A percentile compares a stretch with the other conserved stretches of the same genome.
phyloP scores from a whole-genome alignment of 441 rosid species.

The Croton laevigatus region DNA sequence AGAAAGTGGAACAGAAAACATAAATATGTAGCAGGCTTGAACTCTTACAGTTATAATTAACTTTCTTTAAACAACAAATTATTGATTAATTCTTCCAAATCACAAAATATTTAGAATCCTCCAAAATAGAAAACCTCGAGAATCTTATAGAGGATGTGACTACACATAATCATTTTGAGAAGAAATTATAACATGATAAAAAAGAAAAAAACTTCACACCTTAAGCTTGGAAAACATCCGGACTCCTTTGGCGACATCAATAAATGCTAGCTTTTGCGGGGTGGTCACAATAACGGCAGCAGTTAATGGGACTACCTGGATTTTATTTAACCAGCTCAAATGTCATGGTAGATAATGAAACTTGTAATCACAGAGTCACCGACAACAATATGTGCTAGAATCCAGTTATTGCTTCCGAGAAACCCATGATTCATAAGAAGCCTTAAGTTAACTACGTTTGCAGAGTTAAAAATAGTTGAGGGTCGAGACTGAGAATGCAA shows the following conservation, averaged over 20 bases:
- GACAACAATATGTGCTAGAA: not conserved
- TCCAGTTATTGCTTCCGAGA: not conserved
- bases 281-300: constrained; percentile 98
- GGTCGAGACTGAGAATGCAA: constrained; percentile 6
- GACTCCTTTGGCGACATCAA: constrained; percentile 97
- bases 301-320: constrained; percentile 88
- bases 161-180: constrained; percentile 5
- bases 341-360: not conserved
- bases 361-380: not conserved
- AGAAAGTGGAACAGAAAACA: constrained; percentile 24
- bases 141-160: not conserved
- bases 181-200: constrained; percentile 1
- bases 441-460: not conserved
- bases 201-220: constrained; percentile 40
- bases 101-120: not conserved
- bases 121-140: not conserved
- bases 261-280: constrained; percentile 92
- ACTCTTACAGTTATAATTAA: not conserved
- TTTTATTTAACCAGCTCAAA: constrained; percentile 18
- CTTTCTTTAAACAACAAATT: not conserved
- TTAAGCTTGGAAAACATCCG: constrained; percentile 97
- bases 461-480: constrained; percentile 1
- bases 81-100: not conserved
- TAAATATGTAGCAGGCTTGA: constrained; percentile 14
- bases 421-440: not conserved